These are phyloP conservation scores for Cyclospora cayetanensis DNA, from an alignment of 169 alveolate genomes.

Conservation along the genomic window DNA sequence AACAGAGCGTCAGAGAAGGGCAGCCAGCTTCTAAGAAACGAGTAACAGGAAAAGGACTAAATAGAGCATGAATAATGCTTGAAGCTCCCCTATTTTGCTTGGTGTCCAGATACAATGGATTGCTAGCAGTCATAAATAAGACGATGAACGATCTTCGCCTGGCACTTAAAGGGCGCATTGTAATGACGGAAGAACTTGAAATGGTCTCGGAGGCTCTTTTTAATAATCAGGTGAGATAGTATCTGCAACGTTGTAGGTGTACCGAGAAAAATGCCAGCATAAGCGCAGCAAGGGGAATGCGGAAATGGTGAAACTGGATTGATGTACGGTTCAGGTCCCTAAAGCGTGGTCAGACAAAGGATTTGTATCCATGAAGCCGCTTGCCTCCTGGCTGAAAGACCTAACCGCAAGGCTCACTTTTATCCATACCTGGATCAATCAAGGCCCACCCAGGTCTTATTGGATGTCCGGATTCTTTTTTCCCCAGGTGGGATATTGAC, in stretches of 20 bases:
- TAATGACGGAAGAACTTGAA: conserved; percentile 93
- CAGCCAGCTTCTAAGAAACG: not conserved
- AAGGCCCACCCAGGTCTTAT: conserved; percentile 88
- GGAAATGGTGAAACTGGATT: not conserved
- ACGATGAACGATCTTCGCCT: conserved; percentile 85
- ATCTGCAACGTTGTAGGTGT: not conserved
- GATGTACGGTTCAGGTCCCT: conserved; percentile 82
- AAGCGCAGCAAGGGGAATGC: not conserved
- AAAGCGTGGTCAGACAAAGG: conserved; percentile 90
- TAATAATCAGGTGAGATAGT: conserved; percentile 81
- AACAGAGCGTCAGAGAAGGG: not conserved
- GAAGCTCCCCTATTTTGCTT: too few species aligned
- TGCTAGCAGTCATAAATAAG: conserved; percentile 85
- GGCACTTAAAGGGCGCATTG: conserved; percentile 94
- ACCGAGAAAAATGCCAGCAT: not conserved
- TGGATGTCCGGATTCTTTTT: conserved; percentile 93
- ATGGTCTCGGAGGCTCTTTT: conserved; percentile 86
- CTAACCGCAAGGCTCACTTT: conserved; percentile 85
- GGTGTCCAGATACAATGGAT: conserved; percentile 87
- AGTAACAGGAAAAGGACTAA: not conserved
- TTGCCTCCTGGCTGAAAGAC: conserved; percentile 88
- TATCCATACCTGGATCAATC: conserved; percentile 90
- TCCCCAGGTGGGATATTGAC: conserved; percentile 90
- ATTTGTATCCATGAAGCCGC: conserved; percentile 92
- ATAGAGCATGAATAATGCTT: not conserved